Evolutionary conservation across 2,329 filamentous ascomycete species (phyloP), one percentile per base, ranked within the genome.

Genomic region (Arachnomyces sp.): DNA sequence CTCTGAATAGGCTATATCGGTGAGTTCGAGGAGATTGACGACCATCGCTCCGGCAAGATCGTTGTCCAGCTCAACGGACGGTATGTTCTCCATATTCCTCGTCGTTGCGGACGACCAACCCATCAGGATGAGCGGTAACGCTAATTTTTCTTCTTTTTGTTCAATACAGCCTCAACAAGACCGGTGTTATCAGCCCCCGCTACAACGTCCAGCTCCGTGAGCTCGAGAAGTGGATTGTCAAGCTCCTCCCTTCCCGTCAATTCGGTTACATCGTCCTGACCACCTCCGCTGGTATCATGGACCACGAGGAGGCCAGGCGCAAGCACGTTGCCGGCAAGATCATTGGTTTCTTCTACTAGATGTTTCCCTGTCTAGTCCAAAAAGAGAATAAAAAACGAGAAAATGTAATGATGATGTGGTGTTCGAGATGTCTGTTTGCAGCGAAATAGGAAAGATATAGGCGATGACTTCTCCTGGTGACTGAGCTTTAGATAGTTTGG

Each of bases 311-410:
- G 82, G 92, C 92, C 58, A 80, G 92, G 68, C 80, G 92, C 72
- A 96, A 96, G 83, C 92, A 98, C 78, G 92, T 96, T 66, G 82
- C 90, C 59, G 92, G 92, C 74, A 98, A 98, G 83, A 86, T 98
- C 73, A 86, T 96, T 61, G 92, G 92, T 62, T 98, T 96, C 84
- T 95, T 95, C 80, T 96, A 95, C 80, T 95, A 92, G 69, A 67
- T 39, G 15, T 14, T 36, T 38, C 25, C 37, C 32, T 14, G 35
- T 34, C 11, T 14, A n/a, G 34, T n/a, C 11, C 29, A 31, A 42
- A 50, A 46, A 51, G 48, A 51, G 49, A 44, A 49, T 43, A 44
- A 48, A 47, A 40, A 30, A 45, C n/a, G n/a, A n/a, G n/a, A 53
- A 53, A 57, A 56, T 52, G 49, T 53, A 52, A 39, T 51, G 51